Percentiles rank a stretch among this genome's conserved stretches.
Conservation (phyloP, 257 asterid species). For the Fraxinus excelsior region DNA sequence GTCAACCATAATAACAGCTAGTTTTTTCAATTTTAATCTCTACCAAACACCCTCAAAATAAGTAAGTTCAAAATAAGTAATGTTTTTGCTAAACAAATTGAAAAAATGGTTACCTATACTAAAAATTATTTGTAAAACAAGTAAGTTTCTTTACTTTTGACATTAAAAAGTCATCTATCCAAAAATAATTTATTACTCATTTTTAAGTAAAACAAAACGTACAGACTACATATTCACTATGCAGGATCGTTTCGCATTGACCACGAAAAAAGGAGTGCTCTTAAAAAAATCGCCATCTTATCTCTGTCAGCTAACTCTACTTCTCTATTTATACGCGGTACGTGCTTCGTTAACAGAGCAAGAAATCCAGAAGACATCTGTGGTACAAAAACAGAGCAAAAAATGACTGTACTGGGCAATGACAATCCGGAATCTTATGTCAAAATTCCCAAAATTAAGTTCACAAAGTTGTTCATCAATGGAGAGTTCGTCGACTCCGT, state of each 20-base stretch:
- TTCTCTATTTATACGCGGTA: background rate
- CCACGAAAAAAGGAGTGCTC: background rate
- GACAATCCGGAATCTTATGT: constrained; percentile 23
- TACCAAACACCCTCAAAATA: too few relatives aligned
- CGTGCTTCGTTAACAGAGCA: background rate
- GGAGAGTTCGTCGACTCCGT: constrained; percentile 60
- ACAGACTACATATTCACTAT: background rate
- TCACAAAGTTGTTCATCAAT: constrained; percentile 68
- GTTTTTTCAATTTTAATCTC: too few relatives aligned
- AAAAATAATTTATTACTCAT: too few relatives aligned
- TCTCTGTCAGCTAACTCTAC: background rate
- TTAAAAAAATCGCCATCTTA: background rate
- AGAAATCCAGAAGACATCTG: background rate
- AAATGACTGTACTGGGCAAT: constrained; percentile 28
- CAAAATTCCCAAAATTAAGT: constrained; percentile 51
- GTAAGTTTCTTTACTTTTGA: too few relatives aligned
- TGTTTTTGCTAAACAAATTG: too few relatives aligned
- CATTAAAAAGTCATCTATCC: too few relatives aligned
- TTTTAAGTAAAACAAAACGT: background rate
- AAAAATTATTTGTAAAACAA: too few relatives aligned
- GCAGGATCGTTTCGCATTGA: background rate
- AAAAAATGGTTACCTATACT: too few relatives aligned
- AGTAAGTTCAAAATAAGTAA: too few relatives aligned
- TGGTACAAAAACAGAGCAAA: background rate
- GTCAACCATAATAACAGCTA: too few relatives aligned